Evolutionary conservation across 1,284 basidiomycete genomes (phyloP), one percentile per base, ranked within the genome.

Genomic region (Mycena sp.): DNA sequence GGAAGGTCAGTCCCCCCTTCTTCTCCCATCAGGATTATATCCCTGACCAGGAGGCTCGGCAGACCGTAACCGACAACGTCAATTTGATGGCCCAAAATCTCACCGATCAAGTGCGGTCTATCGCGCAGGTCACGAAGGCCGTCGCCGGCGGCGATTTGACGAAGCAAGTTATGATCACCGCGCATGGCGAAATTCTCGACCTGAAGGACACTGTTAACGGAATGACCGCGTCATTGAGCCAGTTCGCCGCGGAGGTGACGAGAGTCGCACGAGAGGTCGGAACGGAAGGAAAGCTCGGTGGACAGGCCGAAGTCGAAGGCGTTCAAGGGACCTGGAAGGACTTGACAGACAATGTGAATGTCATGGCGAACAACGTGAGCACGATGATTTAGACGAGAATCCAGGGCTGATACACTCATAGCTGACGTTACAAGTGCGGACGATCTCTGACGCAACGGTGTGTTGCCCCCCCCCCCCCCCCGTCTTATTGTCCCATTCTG

Each of bases 291-390:
- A 81, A 87, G 63, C 83, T 96, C 71, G 95, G 94, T 55, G 94
- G 94, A 25, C 94, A 95, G 73, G 95, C 94, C 6, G 84, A 87
- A 53, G 94, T 96, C 40, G 88, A 92, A 71, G 94, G 97, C 74
- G 95, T 99, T 57, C 93, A 95, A 67, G 98, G 98, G 53, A 98
- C 94, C 1, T 99, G 98, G 97, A 96, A 97, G 87, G 94, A 95
- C 75, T 83, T 98, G 76, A 98, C 95, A 49, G 95, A 98, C 77
- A 96, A 93, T 79, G 93, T 97, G 70, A 96, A 96, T 74, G 87
- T 93, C 67, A 94, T 94, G 92, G 92, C 91, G 55, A 87, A 86
- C 46, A 93, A 93, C 70, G 90, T 92, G 70, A 69, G 89, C 81
- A 25, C 52, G 43, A 29, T 10, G 28, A 23, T 59, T 41, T 28